Base-by-base conservation (phyloP, 176 grass and related monocot species). In the barley (Hordeum vulgare) region DNA sequence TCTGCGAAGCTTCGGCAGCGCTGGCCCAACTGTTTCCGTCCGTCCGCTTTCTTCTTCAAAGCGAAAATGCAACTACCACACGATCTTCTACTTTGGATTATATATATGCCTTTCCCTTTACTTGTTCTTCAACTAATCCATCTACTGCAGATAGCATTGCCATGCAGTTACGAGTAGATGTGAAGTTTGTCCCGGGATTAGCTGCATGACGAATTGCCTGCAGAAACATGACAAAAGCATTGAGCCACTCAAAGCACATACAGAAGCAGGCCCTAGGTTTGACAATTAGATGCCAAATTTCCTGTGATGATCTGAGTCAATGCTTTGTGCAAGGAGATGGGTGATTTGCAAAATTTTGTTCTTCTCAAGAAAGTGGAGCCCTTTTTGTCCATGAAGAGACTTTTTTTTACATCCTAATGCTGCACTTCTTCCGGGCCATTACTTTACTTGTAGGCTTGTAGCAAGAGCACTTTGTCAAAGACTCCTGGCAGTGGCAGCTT, bases 321-420 rank as follows among this genome's bases (percentile, higher is more conserved):
- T 83, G 84, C 66, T 26, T 86, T 81, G 71, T 35, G 37, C 69
- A 68, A 77, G 17, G 72, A 71, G 82, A 51, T 36, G 51, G 66
- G 51, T 77, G 78, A 54, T 42, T 89, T 54, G 4, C 65, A 90
- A 79, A 17, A 40, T 27, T 49, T 86, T 90, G 17, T 75, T 80
- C 59, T 67, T 83, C 80, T 90, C 88, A 83, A 90, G 88, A 90
- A 79, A 83, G 88, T 86, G 79, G 75, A 80, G 56, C 15, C 37
- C 77, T 86, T 86, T 51, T 61, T 36, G 42, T 47, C 65, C 66
- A 78, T 72, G 56, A 25, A 62, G 66, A 72, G 73, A 74, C 58
- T 79, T 85, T 35, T 34, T 41, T 71, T 71, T 44, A 25, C 67
- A 42, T 71, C 37, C 36, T 69, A 39, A 68, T 11, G 34, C 65